These are phyloP conservation scores for Colletotrichum limetticola DNA, from an alignment of 2,329 filamentous ascomycete genomes.

Conservation along the genomic window DNA sequence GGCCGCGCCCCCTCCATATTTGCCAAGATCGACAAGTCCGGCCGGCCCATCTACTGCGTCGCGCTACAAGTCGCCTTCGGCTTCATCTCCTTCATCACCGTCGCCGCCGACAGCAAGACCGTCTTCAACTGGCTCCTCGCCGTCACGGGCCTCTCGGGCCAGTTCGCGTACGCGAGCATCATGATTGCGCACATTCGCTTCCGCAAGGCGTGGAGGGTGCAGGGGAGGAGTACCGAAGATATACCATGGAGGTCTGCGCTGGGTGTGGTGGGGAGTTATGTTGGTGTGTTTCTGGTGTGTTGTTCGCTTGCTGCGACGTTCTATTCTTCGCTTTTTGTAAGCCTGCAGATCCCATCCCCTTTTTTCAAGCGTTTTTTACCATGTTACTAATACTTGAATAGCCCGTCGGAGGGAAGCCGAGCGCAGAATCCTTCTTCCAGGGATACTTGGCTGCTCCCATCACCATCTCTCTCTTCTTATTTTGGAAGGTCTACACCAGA, in stretches of 20 bases:
- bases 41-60: constrained; percentile 68
- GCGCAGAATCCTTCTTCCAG: constrained; percentile 67
- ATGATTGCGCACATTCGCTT: constrained; percentile 74
- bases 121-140: constrained; percentile 76
- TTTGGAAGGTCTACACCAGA: constrained; percentile 69
- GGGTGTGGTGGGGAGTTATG: constrained; percentile 75
- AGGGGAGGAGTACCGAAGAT: constrained; percentile 62
- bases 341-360: constrained; percentile 29
- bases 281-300: constrained; percentile 73
- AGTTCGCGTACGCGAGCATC: constrained; percentile 81
- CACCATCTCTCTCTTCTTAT: constrained; percentile 67
- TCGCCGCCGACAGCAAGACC: constrained; percentile 44
- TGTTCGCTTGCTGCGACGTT: constrained; percentile 78
- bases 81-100: constrained; percentile 66
- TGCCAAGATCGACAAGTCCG: constrained; percentile 69
- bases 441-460: constrained; percentile 67
- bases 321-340: constrained; percentile 71
- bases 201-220: constrained; percentile 69
- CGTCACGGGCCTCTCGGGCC: constrained; percentile 76
- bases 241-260: constrained; percentile 58
- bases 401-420: constrained; percentile 42
- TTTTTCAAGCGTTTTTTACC: background rate
- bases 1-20: constrained; percentile 66
- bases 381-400: constrained; percentile 43
- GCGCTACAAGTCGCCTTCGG: constrained; percentile 63